Base-by-base conservation (phyloP, 2,329 filamentous ascomycete genomes). In the Monosporascus ibericus region DNA sequence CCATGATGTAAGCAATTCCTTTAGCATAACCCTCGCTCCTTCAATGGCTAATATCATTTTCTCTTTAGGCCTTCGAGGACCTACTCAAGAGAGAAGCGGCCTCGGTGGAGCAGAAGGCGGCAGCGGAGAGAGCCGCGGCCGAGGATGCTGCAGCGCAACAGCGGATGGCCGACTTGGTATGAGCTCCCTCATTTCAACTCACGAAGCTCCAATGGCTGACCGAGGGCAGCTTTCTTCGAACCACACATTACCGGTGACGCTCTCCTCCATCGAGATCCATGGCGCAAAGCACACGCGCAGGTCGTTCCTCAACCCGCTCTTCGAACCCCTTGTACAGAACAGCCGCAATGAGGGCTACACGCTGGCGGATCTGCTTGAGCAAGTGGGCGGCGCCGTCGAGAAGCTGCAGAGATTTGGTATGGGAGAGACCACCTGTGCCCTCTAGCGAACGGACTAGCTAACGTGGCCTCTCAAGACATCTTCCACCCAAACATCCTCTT, bases 401-500 rank as follows among this genome's bases (percentile, higher is more conserved):
- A 87, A 88, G 65, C 76, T 96, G 37, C 84, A 87, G 44, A 77
- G 75, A 57, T 88, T 96, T 65, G 91, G 90, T 92, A 80, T 53
- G 77, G 27, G 30, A 39, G 24, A 63, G n/a, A 53, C 51, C 11
- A 49, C 50, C 20, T 52, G 25, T 34, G 22, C 38, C 15, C 6
- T 47, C 25, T 38, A 18, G 25, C 53, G 48, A 56, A 61, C 48
- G 49, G 51, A 52, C 60, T 67, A 51, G 39, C 48, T 58, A 49
- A 56, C 39, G 22, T 44, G 57, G 63, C 52, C 17, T 50, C 30
- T 38, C 20, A 63, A 92, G 90, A 90, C 66, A 92, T 97, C 65
- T 95, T 95, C 75, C 86, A 94, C 59, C 84, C 88, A 36, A 84
- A 88, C 30, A 87, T 96, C 51, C 82, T 86, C 50, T 82, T 96